Evolutionary conservation across 176 grass and related monocot genomes (phyloP), one percentile per base, ranked within the genome.

Genomic region (Pontederia paniculata): DNA sequence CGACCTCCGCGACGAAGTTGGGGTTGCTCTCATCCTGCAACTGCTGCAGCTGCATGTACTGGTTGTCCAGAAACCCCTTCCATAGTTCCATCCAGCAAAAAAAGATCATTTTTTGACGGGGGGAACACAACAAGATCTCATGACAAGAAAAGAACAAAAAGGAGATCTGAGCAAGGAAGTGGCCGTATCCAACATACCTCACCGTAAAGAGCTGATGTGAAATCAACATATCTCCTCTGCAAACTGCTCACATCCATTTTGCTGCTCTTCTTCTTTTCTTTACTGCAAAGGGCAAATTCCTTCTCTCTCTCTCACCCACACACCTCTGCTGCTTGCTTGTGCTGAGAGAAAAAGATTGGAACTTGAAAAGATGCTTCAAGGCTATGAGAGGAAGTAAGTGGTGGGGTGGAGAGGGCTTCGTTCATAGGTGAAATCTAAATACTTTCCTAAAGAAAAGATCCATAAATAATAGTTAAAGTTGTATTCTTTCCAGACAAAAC

Each of bases 11-110:
- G 48, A 81, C 67, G 66, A 81, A 81, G 9, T 69, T 58, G 17
- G 66, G 78, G 51, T 72, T 81, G 50, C 55, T 81, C 16, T 81
- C 78, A 46, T 81, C 78, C 67, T 81, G 78, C 51, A 81, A 60
- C 46, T 81, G 78, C 59, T 67, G 66, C 43, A 81, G 65, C 18
- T 76, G 60, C 31, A 28, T 71, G 53, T 66, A 81, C 52, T 81
- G 78, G 21, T 18, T 21, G 23, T 81, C 71, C 53, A 81, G 50
- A 61, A 81, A 44, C 17, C 67, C 60, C 78, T 81, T 81, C 23
- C 23, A 19, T 20, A 5, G 63, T 23, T 42, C 50, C 21, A 5
- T 43, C 19, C 10, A 59, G 22, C 61, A 28, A 48, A 54, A 65
- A 17, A n/a, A 52, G 50, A 44, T 62, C 2, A 57, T 37, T 37